These are phyloP conservation scores for Ilex aquifolium DNA, from an alignment of 257 asterid species.

Conservation along the genomic window DNA sequence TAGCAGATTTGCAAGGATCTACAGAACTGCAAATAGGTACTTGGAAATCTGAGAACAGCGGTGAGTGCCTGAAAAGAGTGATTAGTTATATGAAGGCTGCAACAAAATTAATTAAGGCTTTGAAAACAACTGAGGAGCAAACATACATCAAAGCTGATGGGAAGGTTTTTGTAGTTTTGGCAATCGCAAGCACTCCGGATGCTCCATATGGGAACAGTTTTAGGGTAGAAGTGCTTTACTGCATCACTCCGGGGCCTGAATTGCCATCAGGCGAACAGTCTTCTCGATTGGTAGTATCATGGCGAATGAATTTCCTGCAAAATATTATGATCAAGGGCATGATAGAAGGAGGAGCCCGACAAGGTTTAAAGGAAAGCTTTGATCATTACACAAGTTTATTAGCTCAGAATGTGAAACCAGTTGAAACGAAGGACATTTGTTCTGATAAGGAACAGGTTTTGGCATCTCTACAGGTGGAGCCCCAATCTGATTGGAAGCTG, in stretches of 20 bases:
- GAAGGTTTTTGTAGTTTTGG: conserved; percentile 55
- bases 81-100: conserved; percentile 69
- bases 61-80: conserved; percentile 58
- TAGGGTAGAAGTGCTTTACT: conserved; percentile 73
- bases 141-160: conserved; percentile 77
- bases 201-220: conserved; percentile 87
- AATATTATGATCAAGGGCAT: conserved; percentile 90
- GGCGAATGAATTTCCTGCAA: conserved; percentile 87
- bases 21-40: conserved; percentile 67
- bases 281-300: conserved; percentile 69
- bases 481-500: conserved; percentile 74
- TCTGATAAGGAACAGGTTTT: conserved; percentile 87
- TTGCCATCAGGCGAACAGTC: conserved; percentile 79
- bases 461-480: conserved; percentile 78
- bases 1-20: conserved; percentile 58
- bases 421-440: conserved; percentile 60
- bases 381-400: conserved; percentile 62
- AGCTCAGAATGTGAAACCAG: conserved; percentile 71
- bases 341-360: conserved; percentile 92
- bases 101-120: conserved; percentile 68
- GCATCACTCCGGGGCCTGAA: conserved; percentile 84
- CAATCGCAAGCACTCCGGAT: conserved; percentile 84
- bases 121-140: conserved; percentile 89
- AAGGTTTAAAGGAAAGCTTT: conserved; percentile 88
- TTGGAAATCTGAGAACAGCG: conserved; percentile 72